Percentiles rank a stretch among this genome's conserved stretches.
Conservation (phyloP, 2,329 filamentous ascomycete species). For the Akanthomyces uredinophilus region DNA sequence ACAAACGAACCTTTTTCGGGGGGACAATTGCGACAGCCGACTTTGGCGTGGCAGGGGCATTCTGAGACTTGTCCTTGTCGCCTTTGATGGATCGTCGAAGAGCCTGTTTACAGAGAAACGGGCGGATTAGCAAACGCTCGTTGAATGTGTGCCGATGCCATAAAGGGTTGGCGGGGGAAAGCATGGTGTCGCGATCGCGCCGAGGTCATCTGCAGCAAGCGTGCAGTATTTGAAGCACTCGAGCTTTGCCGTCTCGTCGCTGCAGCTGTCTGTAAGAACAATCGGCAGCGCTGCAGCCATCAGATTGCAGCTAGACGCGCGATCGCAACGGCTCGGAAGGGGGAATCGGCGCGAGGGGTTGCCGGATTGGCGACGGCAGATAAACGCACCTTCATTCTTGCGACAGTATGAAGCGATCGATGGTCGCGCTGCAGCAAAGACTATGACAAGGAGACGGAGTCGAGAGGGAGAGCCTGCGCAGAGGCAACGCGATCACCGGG, state of each 20-base stretch:
- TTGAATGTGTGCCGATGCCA: not conserved
- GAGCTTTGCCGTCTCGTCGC: not conserved
- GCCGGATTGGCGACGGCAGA: not conserved
- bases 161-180: not conserved
- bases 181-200: not conserved
- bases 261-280: not conserved
- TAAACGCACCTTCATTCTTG: constrained; percentile 11
- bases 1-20: constrained; percentile 76
- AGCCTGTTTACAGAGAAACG: constrained; percentile 51
- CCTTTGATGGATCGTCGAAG: constrained; percentile 86
- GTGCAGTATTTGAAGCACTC: not conserved
- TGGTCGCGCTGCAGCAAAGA: not conserved
- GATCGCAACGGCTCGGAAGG: not conserved
- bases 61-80: constrained; percentile 71
- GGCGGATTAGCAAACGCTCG: constrained; percentile 34
- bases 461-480: not conserved
- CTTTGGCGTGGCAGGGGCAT: constrained; percentile 72
- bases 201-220: not conserved
- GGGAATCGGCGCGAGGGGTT: not conserved
- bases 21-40: constrained; percentile 83
- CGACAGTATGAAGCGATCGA: not conserved
- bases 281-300: not conserved
- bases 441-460: no score
- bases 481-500: not conserved
- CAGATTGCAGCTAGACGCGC: not conserved